phyloP scores from a whole-genome alignment of 1,284 basidiomycete species.

The Calocybe gambosa region DNA sequence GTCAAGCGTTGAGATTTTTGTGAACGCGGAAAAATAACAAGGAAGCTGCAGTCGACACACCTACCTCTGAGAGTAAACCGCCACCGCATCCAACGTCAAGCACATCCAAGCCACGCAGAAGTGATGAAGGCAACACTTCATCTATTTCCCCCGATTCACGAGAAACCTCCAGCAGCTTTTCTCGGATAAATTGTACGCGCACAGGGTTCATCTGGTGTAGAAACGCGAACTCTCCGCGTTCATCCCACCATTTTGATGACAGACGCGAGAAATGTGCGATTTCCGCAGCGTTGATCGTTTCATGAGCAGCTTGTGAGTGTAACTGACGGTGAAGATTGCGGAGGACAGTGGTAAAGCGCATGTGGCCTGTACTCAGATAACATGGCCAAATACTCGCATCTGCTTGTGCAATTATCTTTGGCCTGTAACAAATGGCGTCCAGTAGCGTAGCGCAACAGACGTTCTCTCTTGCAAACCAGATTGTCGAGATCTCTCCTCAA shows the following conservation, averaged over 20 bases:
- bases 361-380: conserved; percentile 5
- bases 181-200: conserved; percentile 78
- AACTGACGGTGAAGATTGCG: conserved; percentile 14
- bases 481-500: conserved; percentile 62
- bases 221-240: conserved; percentile 84
- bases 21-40: conserved; percentile 2
- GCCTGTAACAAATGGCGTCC: conserved; percentile 17
- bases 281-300: conserved; percentile 70
- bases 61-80: conserved; percentile 87
- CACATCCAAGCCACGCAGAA: conserved; percentile 54
- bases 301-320: conserved; percentile 15
- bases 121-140: conserved; percentile 21
- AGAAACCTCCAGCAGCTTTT: conserved; percentile 64
- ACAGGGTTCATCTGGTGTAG: conserved; percentile 96
- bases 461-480: conserved; percentile 80
- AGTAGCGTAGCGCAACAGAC: conserved; percentile 63
- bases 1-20: background rate
- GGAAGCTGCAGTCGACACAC: conserved; percentile 1
- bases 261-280: conserved; percentile 91
- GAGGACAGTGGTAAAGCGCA: conserved; percentile 15
- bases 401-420: background rate
- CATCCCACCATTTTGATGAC: conserved; percentile 96
- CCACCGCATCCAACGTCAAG: conserved; percentile 92
- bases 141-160: conserved; percentile 37
- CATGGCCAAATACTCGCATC: conserved; percentile 1